Base-by-base conservation (phyloP, 2,329 filamentous ascomycete species). In the Colletotrichum lindemuthianum region DNA sequence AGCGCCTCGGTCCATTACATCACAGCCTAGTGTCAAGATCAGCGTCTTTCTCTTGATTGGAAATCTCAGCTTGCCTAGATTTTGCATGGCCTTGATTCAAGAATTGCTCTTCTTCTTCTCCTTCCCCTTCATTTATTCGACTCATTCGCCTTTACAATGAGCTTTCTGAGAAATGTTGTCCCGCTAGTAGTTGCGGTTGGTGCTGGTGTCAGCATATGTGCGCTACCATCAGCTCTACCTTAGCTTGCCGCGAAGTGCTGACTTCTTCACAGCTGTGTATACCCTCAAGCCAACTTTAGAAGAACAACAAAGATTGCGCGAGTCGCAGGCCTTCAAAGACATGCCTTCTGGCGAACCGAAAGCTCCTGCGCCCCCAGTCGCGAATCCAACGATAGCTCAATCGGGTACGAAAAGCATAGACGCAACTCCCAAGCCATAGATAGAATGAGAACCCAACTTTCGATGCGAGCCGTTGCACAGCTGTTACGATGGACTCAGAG, bases 121-220 rank as follows among this genome's bases (percentile, higher is more conserved):
- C 44, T 32, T 16, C 16, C 16, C 16, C 11, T 48, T 8, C 36
- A 41, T 32, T 34, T 45, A 6, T 40, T 24, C 49, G 39, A 34
- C 37, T 13, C 32, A 12, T 9, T 15, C 12, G 13, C 8, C 24
- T 13, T 13, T 16, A 11, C 10, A 50, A 65, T 65, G 63, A 65
- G 63, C 33, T 37, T 63, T 3, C 34, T 24, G 3, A 60, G 52
- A 37, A 65, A 65, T 16, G n/a, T 61, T 7, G 11, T 65, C 11
- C 63, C 63, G 33, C 37, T 65, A 34, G 40, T 52, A 6, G 6
- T 63, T 8, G 63, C 63, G 41, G 59, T 63, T 7, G 59, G 24
- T 16, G 47, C 63, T 47, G 63, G 63, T 33, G 59, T 65, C 4
- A 41, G 51, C 47, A 63, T 65, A 37, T 52, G 63, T 65, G 40